phyloP scores from a whole-genome alignment of 257 asterid species.

The Solanum dulcamara region DNA sequence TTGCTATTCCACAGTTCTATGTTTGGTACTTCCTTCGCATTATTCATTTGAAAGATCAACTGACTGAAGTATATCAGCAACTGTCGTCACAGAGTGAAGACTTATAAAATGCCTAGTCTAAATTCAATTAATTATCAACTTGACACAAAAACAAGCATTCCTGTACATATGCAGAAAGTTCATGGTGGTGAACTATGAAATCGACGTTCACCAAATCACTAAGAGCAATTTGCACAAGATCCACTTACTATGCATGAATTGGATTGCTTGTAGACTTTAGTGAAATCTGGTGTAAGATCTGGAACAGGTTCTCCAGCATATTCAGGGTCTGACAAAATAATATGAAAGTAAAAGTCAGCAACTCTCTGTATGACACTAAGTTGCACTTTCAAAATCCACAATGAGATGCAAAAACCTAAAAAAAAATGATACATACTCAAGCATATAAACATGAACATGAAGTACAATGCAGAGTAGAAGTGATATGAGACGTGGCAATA shows the following conservation, averaged over 20 bases:
- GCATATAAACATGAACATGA: neutral
- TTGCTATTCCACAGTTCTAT: neutral
- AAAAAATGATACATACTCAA: neutral
- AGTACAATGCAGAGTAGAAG: neutral
- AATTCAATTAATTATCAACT: neutral
- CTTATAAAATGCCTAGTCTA: neutral
- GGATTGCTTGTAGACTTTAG: slow-evolving; percentile 26
- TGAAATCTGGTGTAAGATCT: slow-evolving; percentile 33
- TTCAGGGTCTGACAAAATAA: slow-evolving; percentile 33
- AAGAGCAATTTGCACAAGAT: neutral
- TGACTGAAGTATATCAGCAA: neutral
- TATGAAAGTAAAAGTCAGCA: slow-evolving; percentile 4
- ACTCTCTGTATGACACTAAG: neutral
- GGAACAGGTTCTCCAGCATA: slow-evolving; percentile 33
- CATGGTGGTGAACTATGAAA: neutral
- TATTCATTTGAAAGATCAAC: neutral
- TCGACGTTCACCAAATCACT: neutral
- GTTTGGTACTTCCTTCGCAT: neutral
- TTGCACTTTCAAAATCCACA: neutral
- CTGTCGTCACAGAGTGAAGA: neutral
- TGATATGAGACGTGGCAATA: neutral
- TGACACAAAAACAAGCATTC: neutral
- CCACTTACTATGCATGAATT: slow-evolving; percentile 25
- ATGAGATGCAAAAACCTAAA: neutral
- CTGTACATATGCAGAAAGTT: neutral